Evolutionary conservation across 192 early-diverging fungal species (phyloP).

Genomic region (Coemansia sp.): DNA sequence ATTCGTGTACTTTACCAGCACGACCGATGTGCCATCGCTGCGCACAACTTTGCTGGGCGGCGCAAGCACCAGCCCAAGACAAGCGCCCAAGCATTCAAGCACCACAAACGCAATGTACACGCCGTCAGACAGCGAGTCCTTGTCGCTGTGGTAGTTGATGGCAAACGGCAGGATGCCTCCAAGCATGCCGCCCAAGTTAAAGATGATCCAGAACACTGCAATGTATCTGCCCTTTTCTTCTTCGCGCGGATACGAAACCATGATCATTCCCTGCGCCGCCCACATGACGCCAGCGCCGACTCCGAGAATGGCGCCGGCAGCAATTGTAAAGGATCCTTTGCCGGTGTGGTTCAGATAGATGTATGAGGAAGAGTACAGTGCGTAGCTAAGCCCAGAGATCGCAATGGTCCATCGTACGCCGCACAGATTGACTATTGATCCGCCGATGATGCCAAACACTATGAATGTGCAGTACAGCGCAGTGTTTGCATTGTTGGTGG

Average conservation of each 20-base stretch:
- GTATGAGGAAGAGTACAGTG: conserved; percentile 74
- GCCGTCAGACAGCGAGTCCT: conserved; percentile 58
- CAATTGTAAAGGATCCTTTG: conserved; percentile 63
- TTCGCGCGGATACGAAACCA: conserved; percentile 80
- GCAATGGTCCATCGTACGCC: conserved; percentile 68
- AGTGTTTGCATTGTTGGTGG: conserved; percentile 69
- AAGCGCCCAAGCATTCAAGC: conserved; percentile 66
- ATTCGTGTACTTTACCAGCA: conserved; percentile 66
- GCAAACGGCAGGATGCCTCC: conserved; percentile 72
- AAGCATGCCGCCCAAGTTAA: conserved; percentile 76
- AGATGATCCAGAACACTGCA: conserved; percentile 83
- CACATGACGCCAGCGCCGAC: conserved; percentile 73
- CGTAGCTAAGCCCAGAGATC: conserved; percentile 64
- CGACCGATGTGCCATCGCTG: conserved; percentile 67
- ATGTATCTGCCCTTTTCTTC: conserved; percentile 78
- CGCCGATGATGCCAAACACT: conserved; percentile 71
- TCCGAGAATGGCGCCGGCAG: conserved; percentile 75
- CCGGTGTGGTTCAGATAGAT: conserved; percentile 62
- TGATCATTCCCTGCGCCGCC: conserved; percentile 77
- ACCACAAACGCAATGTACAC: conserved; percentile 77
- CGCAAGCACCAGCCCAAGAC: conserved; percentile 60
- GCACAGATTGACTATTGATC: conserved; percentile 72
- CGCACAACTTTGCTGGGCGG: conserved; percentile 64
- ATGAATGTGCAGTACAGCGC: conserved; percentile 76
- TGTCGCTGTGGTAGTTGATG: conserved; percentile 60